phyloP scores from a whole-genome alignment of 805 yeast genomes.

The Monosporozyma solicola region DNA sequence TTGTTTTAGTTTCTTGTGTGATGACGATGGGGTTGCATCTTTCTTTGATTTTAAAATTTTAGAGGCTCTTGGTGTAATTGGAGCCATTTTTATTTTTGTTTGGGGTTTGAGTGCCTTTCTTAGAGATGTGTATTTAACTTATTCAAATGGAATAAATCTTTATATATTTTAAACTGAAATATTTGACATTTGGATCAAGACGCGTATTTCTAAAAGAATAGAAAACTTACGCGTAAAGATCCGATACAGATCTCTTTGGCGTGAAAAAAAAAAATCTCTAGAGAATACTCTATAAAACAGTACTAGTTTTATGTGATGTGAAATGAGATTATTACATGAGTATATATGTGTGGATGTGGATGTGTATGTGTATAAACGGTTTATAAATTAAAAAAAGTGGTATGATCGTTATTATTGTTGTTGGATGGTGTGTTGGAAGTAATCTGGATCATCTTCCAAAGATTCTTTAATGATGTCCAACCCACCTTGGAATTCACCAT shows the following conservation, averaged over 20 bases:
- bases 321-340: background rate
- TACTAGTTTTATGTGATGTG: no score
- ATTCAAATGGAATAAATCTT: background rate
- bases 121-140: background rate
- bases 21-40: conserved; percentile 21
- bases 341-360: background rate
- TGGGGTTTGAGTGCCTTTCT: background rate
- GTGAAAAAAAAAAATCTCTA: background rate
- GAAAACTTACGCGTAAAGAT: background rate
- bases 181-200: background rate
- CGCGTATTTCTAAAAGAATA: background rate
- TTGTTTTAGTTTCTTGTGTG: conserved; percentile 31
- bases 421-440: conserved; percentile 58
- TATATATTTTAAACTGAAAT: background rate
- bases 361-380: background rate
- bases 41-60: conserved; percentile 6
- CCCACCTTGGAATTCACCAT: conserved; percentile 97
- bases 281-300: no score
- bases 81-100: conserved; percentile 8
- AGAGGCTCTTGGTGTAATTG: conserved; percentile 21
- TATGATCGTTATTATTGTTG: conserved; percentile 6
- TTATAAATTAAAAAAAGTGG: background rate
- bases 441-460: conserved; percentile 82
- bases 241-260: background rate
- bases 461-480: conserved; percentile 91